phyloP scores from a whole-genome alignment of 768 basidiomycete species.

The Saitozyma podzolica region DNA sequence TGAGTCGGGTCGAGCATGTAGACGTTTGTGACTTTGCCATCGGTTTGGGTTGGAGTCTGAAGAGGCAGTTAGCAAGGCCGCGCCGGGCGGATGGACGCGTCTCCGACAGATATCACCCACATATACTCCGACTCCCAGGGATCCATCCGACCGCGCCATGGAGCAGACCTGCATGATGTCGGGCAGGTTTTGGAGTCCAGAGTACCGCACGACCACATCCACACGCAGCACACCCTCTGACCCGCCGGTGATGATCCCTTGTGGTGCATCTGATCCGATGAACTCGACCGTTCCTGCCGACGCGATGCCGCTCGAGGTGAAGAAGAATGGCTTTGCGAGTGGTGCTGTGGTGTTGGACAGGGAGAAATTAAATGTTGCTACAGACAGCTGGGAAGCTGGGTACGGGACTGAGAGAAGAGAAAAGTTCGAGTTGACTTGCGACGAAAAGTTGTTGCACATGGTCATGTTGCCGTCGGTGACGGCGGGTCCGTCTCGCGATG shows the following conservation, averaged over 20 bases:
- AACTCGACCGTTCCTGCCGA: conserved; percentile 41
- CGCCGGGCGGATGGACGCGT: background rate
- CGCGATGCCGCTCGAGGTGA: conserved; percentile 39
- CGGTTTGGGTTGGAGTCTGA: conserved; percentile 36
- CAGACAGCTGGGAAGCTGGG: conserved; percentile 26
- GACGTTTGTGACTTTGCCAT: conserved; percentile 38
- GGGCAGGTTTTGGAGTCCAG: conserved; percentile 24
- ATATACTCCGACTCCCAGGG: conserved; percentile 34
- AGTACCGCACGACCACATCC: conserved; percentile 43
- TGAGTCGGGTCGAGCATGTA: conserved; percentile 34
- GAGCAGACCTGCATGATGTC: conserved; percentile 41
- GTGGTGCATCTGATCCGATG: conserved; percentile 34
- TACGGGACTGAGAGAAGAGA: conserved; percentile 37
- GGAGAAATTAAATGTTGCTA: conserved; percentile 40
- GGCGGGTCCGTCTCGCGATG: conserved; percentile 36
- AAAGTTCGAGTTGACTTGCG: conserved; percentile 31
- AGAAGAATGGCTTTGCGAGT: conserved; percentile 19
- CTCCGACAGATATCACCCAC: background rate
- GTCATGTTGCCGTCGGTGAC: conserved; percentile 33
- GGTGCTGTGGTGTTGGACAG: conserved; percentile 3
- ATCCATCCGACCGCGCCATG: conserved; percentile 25
- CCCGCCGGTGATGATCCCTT: conserved; percentile 25
- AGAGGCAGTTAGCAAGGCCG: background rate
- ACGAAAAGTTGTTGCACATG: conserved; percentile 35
- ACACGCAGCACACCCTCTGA: conserved; percentile 35